These are phyloP conservation scores for Candida maris DNA, from an alignment of 805 yeast genomes.

Conservation along the genomic window DNA sequence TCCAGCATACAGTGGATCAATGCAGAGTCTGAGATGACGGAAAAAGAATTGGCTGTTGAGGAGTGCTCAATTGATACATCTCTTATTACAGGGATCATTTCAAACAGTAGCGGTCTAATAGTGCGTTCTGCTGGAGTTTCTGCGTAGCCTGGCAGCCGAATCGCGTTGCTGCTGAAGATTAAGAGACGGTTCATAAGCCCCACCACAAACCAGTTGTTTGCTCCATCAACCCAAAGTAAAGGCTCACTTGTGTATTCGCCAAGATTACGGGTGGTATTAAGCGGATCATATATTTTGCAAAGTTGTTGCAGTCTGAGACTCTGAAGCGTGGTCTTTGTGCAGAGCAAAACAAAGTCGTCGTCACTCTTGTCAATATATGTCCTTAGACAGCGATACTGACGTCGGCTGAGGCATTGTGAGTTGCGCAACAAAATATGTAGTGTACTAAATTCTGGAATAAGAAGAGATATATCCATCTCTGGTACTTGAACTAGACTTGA, in stretches of 20 bases:
- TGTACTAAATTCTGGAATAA: background rate
- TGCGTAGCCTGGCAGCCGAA: no score
- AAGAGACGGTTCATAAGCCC: background rate
- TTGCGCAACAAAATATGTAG: background rate
- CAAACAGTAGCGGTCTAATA: no score
- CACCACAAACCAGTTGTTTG: background rate
- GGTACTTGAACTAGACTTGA: background rate
- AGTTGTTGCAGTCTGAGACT: conserved; percentile 2
- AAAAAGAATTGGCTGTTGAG: no score
- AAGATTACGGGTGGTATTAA: background rate
- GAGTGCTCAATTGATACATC: no score
- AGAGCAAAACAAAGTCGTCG: conserved; percentile 3
- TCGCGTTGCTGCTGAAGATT: background rate
- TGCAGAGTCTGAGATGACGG: no score
- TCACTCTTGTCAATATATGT: background rate
- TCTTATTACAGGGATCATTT: no score
- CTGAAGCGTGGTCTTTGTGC: conserved; percentile 5
- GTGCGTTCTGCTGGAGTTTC: no score
- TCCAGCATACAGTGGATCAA: no score
- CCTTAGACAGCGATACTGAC: background rate
- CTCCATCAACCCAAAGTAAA: background rate
- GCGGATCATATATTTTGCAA: conserved; percentile 1
- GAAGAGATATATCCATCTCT: background rate
- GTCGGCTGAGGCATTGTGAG: background rate
- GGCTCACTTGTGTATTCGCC: background rate